Conservation (phyloP, 2,329 filamentous ascomycete genomes). For the Ophiostoma quercus region DNA sequence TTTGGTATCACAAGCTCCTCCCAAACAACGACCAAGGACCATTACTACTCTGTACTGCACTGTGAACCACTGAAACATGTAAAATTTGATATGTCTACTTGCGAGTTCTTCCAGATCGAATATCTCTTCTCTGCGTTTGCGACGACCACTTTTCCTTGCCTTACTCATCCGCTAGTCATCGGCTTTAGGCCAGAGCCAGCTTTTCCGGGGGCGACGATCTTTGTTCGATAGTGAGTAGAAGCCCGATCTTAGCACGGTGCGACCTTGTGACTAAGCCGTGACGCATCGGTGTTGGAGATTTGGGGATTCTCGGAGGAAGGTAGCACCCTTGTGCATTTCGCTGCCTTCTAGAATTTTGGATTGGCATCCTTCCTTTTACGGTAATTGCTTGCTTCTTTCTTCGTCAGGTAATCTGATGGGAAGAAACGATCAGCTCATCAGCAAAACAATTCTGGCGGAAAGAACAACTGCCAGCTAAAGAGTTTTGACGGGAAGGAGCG, state of each 20-base stretch:
- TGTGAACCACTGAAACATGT: background rate
- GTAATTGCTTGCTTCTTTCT: background rate
- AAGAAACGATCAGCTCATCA: too few relatives aligned
- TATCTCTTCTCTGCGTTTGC: background rate
- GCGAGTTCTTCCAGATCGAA: background rate
- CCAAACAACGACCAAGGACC: too few relatives aligned
- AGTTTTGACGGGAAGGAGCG: background rate
- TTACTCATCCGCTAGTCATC: background rate
- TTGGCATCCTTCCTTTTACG: background rate
- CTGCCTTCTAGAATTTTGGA: background rate
- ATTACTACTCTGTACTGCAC: too few relatives aligned
- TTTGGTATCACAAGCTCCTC: too few relatives aligned
- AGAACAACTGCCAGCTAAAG: too few relatives aligned
- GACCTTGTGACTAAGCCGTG: background rate
- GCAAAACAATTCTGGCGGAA: too few relatives aligned
- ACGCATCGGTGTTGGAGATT: background rate
- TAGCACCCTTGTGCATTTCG: background rate
- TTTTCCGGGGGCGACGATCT: background rate
- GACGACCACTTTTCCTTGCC: too few relatives aligned
- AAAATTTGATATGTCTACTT: background rate
- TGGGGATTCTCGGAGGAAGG: background rate
- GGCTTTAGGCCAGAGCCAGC: background rate
- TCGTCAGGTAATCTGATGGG: too few relatives aligned
- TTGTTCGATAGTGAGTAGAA: background rate
- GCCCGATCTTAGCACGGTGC: background rate